Conservation (phyloP, 805 yeast species). For the Kregervanrija pseudodelftensis region DNA sequence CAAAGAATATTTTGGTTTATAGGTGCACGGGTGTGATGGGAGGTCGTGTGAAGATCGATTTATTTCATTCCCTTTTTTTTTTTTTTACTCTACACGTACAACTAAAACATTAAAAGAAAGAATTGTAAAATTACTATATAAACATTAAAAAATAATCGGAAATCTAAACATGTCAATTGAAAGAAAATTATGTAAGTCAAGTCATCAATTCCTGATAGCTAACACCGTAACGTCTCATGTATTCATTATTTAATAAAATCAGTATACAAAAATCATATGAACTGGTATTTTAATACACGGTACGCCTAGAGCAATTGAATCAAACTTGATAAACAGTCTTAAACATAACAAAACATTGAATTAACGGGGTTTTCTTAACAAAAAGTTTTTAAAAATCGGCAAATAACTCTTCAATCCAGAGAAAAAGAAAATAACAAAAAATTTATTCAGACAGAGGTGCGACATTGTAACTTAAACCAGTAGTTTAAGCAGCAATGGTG, state of each 20-base stretch:
- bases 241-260: constrained; percentile 14
- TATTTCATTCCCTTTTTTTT: not conserved
- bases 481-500: constrained; percentile 72
- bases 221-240: constrained; percentile 51
- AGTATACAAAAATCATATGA: constrained; percentile 15
- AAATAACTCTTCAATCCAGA: not conserved
- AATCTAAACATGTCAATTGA: too few species aligned
- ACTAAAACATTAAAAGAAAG: not conserved
- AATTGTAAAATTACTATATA: too few species aligned
- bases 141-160: too few species aligned
- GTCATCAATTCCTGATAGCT: constrained; percentile 49
- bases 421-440: not conserved
- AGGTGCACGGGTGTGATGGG: too few species aligned
- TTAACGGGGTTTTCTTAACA: not conserved
- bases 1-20: too few species aligned
- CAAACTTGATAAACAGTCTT: constrained; percentile 8
- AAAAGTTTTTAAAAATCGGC: not conserved
- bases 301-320: constrained; percentile 54
- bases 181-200: not conserved
- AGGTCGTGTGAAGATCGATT: too few species aligned
- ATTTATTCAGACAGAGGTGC: not conserved
- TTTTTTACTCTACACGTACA: not conserved
- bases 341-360: not conserved
- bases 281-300: constrained; percentile 38
- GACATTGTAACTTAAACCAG: not conserved